These are phyloP conservation scores for Fusarium nematophilum DNA, from an alignment of 2,329 filamentous ascomycete genomes.

Conservation along the genomic window DNA sequence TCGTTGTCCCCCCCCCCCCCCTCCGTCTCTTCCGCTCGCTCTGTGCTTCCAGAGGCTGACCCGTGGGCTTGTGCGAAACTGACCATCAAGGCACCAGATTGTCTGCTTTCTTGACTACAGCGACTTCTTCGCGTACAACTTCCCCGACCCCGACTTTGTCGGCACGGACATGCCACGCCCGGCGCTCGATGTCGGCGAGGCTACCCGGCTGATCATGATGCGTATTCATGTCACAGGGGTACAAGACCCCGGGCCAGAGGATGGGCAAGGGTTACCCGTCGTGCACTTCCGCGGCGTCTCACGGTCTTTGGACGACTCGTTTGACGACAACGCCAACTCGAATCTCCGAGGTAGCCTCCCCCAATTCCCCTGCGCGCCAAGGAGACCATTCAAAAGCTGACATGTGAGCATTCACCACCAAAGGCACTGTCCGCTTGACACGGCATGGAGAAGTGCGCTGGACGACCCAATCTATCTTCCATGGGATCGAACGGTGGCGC, in stretches of 20 bases:
- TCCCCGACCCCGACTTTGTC: constrained; percentile 58
- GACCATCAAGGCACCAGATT: constrained; percentile 47
- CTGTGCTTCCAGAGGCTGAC: neutral
- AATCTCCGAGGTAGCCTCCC: constrained; percentile 69
- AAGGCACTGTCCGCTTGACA: constrained; percentile 73
- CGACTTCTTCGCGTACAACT: constrained; percentile 80
- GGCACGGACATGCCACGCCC: constrained; percentile 58
- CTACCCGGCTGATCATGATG: constrained; percentile 77
- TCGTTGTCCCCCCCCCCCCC: constrained; percentile 35
- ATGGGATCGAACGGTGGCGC: constrained; percentile 78
- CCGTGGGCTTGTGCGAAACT: neutral
- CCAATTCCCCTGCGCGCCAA: neutral
- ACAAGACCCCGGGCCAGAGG: constrained; percentile 66
- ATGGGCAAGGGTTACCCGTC: constrained; percentile 69
- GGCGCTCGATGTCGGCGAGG: constrained; percentile 72
- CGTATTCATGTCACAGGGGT: constrained; percentile 71
- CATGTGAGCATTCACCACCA: constrained; percentile 38
- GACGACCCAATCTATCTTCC: constrained; percentile 74
- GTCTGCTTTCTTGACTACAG: constrained; percentile 72
- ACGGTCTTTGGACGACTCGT: constrained; percentile 69
- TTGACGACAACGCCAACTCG: constrained; percentile 77
- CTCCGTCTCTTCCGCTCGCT: neutral
- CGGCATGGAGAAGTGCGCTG: constrained; percentile 78
- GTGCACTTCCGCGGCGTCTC: constrained; percentile 76
- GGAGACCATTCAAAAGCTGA: constrained; percentile 24